Percentiles rank a stretch among this genome's conserved stretches.
phyloP scores from a whole-genome alignment of 2,329 filamentous ascomycete genomes.

The Hymenoscyphus occultus region DNA sequence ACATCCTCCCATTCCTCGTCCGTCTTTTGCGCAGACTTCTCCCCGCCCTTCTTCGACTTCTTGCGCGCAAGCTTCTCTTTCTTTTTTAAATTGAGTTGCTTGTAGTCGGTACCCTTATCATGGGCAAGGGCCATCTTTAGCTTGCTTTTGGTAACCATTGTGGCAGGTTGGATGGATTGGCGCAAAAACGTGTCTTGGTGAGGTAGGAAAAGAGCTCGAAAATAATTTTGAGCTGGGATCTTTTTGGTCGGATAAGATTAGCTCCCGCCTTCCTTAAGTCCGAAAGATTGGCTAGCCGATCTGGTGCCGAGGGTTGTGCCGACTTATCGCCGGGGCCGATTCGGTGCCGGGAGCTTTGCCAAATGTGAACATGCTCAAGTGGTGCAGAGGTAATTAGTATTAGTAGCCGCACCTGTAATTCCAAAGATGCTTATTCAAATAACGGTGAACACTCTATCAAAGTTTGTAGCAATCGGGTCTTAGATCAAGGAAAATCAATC shows the following conservation, averaged over 20 bases:
- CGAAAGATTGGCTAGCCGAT: not conserved
- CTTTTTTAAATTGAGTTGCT: slow-evolving; percentile 43
- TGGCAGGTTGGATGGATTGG: slow-evolving; percentile 20
- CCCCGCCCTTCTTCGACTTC: slow-evolving; percentile 45
- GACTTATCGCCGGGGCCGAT: too few species aligned
- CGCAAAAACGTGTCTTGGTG: slow-evolving; percentile 7
- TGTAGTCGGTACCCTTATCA: slow-evolving; percentile 53
- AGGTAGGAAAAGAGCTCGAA: slow-evolving; percentile 14
- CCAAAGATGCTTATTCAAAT: too few species aligned
- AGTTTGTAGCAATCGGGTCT: too few species aligned
- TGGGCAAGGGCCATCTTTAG: slow-evolving; percentile 53
- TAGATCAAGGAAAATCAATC: too few species aligned
- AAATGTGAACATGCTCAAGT: too few species aligned
- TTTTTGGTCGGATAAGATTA: slow-evolving; percentile 10
- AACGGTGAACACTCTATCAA: too few species aligned
- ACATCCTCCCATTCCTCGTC: slow-evolving; percentile 44
- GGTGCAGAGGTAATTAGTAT: too few species aligned
- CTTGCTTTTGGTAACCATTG: slow-evolving; percentile 42
- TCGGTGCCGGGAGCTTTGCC: too few species aligned
- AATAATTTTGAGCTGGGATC: slow-evolving; percentile 19
- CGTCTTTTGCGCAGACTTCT: slow-evolving; percentile 30
- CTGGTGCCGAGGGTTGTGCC: too few species aligned
- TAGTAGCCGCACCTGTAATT: too few species aligned
- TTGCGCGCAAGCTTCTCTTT: slow-evolving; percentile 42
- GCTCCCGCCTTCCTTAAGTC: slow-evolving; percentile 4